Base-by-base conservation (phyloP, 2,329 filamentous ascomycete species). In the Parafenestella ontariensis region DNA sequence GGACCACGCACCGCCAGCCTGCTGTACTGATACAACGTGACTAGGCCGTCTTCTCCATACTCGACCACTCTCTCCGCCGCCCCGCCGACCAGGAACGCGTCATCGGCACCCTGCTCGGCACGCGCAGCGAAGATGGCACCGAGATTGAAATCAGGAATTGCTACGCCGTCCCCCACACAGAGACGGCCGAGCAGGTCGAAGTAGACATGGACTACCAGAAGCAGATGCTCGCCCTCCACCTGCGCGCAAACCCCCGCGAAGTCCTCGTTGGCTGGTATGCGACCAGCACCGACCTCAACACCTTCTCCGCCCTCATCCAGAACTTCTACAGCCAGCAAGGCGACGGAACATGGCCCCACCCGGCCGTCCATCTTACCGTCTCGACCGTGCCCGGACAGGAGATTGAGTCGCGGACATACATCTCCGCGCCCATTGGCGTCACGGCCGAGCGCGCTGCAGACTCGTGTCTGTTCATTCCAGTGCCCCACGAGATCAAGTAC, bases 161-260 rank as follows among this genome's bases (percentile, higher is more conserved):
- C 82, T 99, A 99, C 77, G 95, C 95, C 66, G 96, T 99, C 73
- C 93, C 94, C 65, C 95, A 99, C 83, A 98, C 94, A 67, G 95
- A 99, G 82, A 96, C 94, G 68, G 90, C 93, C 76, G 95, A 99
- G 79, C 95, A 99, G 80, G 95, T 99, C 71, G 95, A 99, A 80
- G 95, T 99, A 62, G 95, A 99, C 77, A 96, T 99, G 85, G 95
- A 99, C 80, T 99, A 98, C 81, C 95, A 99, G 82, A 98, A 98
- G 86, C 93, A 94, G 79, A 99, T 99, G 95, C 88, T 98, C 54
- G 89, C 91, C 56, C 83, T 99, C 69, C 94, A 96, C 77, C 87
- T 98, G 67, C 94, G 94, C 81, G 94, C 93, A 53, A 90, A 92
- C 78, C 95, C 95, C 46, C 91, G 92, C 79, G 95, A 99, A 80